Conservation (phyloP, 495 filamentous ascomycete species). For the Parathielavia hyrcaniae region DNA sequence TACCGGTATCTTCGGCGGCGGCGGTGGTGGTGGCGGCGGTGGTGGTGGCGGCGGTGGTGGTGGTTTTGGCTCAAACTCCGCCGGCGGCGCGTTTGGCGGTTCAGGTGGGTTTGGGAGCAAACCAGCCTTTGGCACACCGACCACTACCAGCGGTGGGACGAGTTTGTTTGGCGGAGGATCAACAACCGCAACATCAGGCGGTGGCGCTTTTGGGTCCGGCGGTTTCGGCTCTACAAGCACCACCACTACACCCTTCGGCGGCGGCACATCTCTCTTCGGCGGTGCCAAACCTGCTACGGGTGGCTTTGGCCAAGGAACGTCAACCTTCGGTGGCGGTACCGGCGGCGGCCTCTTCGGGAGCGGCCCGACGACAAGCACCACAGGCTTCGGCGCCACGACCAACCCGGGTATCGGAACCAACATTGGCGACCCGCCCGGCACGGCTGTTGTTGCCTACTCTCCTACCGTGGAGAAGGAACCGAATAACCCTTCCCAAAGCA, state of each 20-base stretch:
- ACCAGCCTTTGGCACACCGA: slow-evolving; percentile 26
- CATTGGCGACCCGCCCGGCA: slow-evolving; percentile 56
- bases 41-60: slow-evolving; percentile 25
- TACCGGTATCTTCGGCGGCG: slow-evolving; percentile 45
- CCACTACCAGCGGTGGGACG: slow-evolving; percentile 32
- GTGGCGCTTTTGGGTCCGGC: slow-evolving; percentile 45
- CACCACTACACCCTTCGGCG: slow-evolving; percentile 45
- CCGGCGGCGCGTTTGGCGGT: slow-evolving; percentile 41
- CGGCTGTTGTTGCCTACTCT: slow-evolving; percentile 65
- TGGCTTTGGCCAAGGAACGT: slow-evolving; percentile 30
- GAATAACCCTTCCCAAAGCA: slow-evolving; percentile 47
- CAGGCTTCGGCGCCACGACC: slow-evolving; percentile 46
- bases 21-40: slow-evolving; percentile 25
- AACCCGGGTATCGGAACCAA: slow-evolving; percentile 38
- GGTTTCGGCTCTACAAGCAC: slow-evolving; percentile 44
- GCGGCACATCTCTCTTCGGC: slow-evolving; percentile 45
- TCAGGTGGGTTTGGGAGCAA: slow-evolving; percentile 33
- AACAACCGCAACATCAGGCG: slow-evolving; percentile 34
- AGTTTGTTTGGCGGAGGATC: slow-evolving; percentile 42
- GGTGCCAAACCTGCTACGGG: slow-evolving; percentile 34
- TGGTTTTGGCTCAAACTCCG: slow-evolving; percentile 38
- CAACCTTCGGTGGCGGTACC: slow-evolving; percentile 37
- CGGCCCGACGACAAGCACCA: slow-evolving; percentile 34
- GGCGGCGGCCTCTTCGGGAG: slow-evolving; percentile 47
- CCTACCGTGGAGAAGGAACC: slow-evolving; percentile 77